A percentile compares a stretch with the other conserved stretches of the same genome.
Conservation (phyloP, 2,329 filamentous ascomycete genomes). For the Neobulgaria alba region DNA sequence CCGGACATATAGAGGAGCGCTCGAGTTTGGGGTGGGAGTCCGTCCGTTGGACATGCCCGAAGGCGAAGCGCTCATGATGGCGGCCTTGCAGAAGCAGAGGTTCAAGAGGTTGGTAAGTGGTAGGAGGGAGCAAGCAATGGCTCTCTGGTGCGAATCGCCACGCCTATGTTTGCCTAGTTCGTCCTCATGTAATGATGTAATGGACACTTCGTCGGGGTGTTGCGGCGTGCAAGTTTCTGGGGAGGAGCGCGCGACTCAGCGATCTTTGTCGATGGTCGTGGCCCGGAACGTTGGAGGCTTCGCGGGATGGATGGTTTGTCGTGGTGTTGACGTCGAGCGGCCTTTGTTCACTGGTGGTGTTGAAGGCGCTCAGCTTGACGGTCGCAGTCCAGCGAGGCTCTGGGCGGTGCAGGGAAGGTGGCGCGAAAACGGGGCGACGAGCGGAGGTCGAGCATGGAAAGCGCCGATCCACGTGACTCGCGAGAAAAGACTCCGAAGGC, state of each 20-base stretch:
- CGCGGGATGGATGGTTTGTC: neutral
- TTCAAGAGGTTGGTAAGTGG: too few species aligned
- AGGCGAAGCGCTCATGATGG: constrained; percentile 35
- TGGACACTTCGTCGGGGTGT: constrained; percentile 1
- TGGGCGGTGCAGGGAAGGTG: too few species aligned
- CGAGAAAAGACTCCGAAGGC: too few species aligned
- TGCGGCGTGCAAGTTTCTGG: neutral
- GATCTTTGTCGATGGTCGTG: neutral
- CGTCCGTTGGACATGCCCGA: constrained; percentile 38
- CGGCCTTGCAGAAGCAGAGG: neutral
- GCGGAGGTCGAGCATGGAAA: too few species aligned
- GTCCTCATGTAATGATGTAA: constrained; percentile 12
- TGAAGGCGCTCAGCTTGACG: too few species aligned
- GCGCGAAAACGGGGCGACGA: too few species aligned
- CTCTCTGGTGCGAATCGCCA: constrained; percentile 7
- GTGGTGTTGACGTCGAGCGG: neutral
- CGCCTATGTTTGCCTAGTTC: constrained; percentile 9
- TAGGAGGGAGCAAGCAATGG: constrained; percentile 1
- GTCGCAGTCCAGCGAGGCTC: too few species aligned
- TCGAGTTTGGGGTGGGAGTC: constrained; percentile 40
- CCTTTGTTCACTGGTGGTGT: neutral
- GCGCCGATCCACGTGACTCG: too few species aligned
- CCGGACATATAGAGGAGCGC: constrained; percentile 36
- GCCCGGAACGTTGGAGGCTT: neutral
- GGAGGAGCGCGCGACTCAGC: neutral